These are phyloP conservation scores for Ophiosphaerella korrae DNA, from an alignment of 2,329 filamentous ascomycete species.

Conservation along the genomic window DNA sequence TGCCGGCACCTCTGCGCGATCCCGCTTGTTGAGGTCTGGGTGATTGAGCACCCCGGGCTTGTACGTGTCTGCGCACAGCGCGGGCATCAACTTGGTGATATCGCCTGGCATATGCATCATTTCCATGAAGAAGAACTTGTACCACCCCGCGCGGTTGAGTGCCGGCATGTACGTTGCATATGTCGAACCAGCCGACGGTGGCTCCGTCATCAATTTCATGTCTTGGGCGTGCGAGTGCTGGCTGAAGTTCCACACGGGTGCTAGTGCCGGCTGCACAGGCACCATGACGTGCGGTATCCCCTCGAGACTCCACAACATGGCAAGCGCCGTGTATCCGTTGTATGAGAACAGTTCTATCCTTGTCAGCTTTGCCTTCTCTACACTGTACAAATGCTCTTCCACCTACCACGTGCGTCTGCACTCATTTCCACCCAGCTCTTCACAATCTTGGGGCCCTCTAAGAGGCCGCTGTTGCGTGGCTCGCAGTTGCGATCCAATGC, in stretches of 20 bases:
- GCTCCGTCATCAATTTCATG: conserved; percentile 21
- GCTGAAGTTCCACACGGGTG: conserved; percentile 38
- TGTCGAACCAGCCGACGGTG: conserved; percentile 6
- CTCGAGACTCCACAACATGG: conserved; percentile 40
- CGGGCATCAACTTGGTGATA: conserved; percentile 32
- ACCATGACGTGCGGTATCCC: conserved; percentile 44
- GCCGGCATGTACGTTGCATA: conserved; percentile 41
- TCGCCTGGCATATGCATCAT: conserved; percentile 32
- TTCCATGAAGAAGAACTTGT: conserved; percentile 44
- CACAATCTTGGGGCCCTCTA: conserved; percentile 42
- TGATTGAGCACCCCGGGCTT: conserved; percentile 38
- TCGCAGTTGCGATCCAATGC: conserved; percentile 40
- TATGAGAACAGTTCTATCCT: conserved; percentile 34
- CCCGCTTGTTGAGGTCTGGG: conserved; percentile 38
- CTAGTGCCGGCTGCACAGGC: conserved; percentile 30
- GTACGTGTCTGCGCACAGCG: conserved; percentile 39
- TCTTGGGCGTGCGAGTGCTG: conserved; percentile 29
- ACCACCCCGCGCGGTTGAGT: conserved; percentile 44
- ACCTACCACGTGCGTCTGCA: conserved; percentile 37
- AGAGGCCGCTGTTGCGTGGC: conserved; percentile 40
- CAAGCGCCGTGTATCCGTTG: conserved; percentile 36
- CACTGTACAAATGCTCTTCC: not conserved
- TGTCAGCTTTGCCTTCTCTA: not conserved
- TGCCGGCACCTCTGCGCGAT: conserved; percentile 25
- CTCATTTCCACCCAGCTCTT: conserved; percentile 37